phyloP scores from a whole-genome alignment of 768 basidiomycete species.

The Lanmaoa rubissima region DNA sequence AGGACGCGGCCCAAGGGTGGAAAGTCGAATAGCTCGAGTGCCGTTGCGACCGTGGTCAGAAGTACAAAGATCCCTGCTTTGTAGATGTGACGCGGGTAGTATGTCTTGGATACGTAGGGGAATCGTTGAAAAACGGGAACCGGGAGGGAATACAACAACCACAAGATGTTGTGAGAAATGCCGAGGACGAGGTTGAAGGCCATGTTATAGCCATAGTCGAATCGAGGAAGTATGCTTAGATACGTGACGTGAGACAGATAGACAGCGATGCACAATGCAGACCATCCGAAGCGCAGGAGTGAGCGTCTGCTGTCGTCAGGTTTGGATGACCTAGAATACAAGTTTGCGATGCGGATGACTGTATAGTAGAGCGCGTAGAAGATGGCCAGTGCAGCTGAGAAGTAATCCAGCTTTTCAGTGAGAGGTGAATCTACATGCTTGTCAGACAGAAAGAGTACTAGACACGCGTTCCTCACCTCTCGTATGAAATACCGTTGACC shows the following conservation, averaged over 20 bases:
- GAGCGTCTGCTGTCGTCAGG: constrained; percentile 20
- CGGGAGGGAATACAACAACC: constrained; percentile 69
- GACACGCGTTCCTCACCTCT: constrained; percentile 58
- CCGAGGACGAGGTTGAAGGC: constrained; percentile 77
- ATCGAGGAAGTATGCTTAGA: constrained; percentile 69
- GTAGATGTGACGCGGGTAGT: constrained; percentile 54
- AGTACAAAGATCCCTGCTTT: constrained; percentile 61
- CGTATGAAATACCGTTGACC: constrained; percentile 90
- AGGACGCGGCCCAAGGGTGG: constrained; percentile 71
- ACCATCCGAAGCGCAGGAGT: constrained; percentile 38
- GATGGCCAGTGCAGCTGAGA: constrained; percentile 86
- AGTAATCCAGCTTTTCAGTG: constrained; percentile 94
- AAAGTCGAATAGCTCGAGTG: constrained; percentile 90
- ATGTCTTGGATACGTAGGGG: constrained; percentile 49
- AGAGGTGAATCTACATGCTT: constrained; percentile 59
- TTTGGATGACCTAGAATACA: constrained; percentile 50
- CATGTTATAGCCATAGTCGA: constrained; percentile 95
- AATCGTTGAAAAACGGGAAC: constrained; percentile 53
- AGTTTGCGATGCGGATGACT: constrained; percentile 70
- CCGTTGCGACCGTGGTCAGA: constrained; percentile 70
- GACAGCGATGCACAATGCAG: constrained; percentile 48
- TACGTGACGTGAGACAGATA: constrained; percentile 79
- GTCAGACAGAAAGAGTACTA: constrained; percentile 6
- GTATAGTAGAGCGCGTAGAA: constrained; percentile 78
- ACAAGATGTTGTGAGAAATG: constrained; percentile 74